Evolutionary conservation across 805 yeast species (phyloP), one percentile per base, ranked within the genome.

Genomic region (Peterozyma xylosa): DNA sequence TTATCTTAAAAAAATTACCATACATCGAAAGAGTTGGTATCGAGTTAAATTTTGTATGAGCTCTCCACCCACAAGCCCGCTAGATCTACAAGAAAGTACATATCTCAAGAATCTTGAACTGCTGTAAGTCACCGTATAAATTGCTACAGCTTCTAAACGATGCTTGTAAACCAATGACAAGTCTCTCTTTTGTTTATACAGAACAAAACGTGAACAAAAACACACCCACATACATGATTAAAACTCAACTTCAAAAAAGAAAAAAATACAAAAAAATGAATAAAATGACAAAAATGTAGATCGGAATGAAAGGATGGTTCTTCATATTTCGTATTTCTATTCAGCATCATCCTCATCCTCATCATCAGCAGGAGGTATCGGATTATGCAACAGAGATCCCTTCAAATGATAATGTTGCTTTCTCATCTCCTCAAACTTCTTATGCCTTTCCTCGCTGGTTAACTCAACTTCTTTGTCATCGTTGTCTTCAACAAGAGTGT

Each of bases 341-440:
- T 34, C 35, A 16, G 36, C 29, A 33, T 45, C 47, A 13, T 48
- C 51, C 9, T 54, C 58, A 4, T 56, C 62, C 10, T 59, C 66
- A 6, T 63, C 64, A 33, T 63, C 66, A 11, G 53, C 58, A 18
- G 56, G 52, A 30, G 59, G 62, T 35, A 72, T 55, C 0, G 68
- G 68, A 34, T 67, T 68, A 38, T 66, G 68, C 35, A 82, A 69
- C 5, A 69, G 74, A 33, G 62, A 62, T 2, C 72, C 80, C 48
- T 74, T 75, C 60, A 69, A 52, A 54, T 82, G 86, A 60, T 88
- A 88, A 62, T 89, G 96, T 46, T 74, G 67, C 56, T 86, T 87
- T 57, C 96, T 76, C 74, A 79, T 70, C 52, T 82, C 84, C 60
- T 86, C 95, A 55, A 89, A 89, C 48, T 69, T 62, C 47, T 63